phyloP scores from a whole-genome alignment of 1,139 yeast genomes.

The Nakaseomyces delphensis region DNA sequence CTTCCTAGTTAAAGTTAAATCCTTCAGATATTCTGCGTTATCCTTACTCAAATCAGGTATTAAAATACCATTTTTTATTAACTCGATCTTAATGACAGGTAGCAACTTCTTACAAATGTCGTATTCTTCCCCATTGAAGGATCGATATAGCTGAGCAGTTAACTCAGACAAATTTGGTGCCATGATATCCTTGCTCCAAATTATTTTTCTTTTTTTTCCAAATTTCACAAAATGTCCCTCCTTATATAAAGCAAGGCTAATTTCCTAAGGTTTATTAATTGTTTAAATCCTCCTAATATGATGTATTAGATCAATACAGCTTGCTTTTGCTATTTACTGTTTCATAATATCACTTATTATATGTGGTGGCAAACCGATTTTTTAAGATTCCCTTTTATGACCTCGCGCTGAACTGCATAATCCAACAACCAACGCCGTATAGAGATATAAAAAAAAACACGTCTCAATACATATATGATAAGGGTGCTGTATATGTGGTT shows the following conservation, averaged over 20 bases:
- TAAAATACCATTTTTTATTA: slow-evolving; percentile 67
- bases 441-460: too few relatives aligned
- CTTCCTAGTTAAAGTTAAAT: slow-evolving; percentile 67
- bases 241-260: background rate
- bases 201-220: too few relatives aligned
- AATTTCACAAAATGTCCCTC: background rate
- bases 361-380: background rate
- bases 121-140: slow-evolving; percentile 56
- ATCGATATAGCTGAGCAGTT: slow-evolving; percentile 57
- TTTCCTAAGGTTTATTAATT: too few relatives aligned
- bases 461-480: too few relatives aligned
- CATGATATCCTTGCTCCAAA: too few relatives aligned
- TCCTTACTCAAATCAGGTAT: slow-evolving; percentile 46
- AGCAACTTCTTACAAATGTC: slow-evolving; percentile 51
- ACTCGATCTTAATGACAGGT: slow-evolving; percentile 66
- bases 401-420: too few relatives aligned
- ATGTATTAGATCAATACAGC: too few relatives aligned
- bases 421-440: too few relatives aligned
- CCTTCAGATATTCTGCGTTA: slow-evolving; percentile 43
- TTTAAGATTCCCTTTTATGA: background rate
- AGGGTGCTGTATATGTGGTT: too few relatives aligned
- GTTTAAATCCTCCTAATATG: background rate
- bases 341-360: too few relatives aligned
- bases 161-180: slow-evolving; percentile 36
- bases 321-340: too few relatives aligned